A percentile compares a stretch with the other conserved stretches of the same genome.
Evolutionary conservation across 2,329 filamentous ascomycete genomes (phyloP).

Genomic region (Geosmithia flava): DNA sequence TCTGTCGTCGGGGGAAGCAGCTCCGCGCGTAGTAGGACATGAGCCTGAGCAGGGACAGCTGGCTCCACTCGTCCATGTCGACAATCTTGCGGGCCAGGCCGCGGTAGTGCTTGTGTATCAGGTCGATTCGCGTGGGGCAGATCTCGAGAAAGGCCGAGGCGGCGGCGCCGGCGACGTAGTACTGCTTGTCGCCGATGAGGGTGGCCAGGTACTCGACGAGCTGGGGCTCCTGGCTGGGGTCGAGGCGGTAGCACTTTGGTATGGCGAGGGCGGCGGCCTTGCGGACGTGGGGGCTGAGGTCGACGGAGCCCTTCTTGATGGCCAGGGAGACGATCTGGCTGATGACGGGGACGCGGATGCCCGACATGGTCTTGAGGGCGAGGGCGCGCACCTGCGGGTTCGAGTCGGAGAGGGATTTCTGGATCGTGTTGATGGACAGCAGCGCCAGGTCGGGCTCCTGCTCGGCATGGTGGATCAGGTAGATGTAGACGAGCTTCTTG

Average conservation of each 20-base stretch:
- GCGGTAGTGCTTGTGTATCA: constrained; percentile 86
- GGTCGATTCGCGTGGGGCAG: constrained; percentile 74
- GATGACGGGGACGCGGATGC: constrained; percentile 93
- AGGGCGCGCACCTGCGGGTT: constrained; percentile 86
- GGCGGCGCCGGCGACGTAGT: constrained; percentile 91
- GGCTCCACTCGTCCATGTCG: constrained; percentile 99
- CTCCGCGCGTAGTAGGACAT: constrained; percentile 76
- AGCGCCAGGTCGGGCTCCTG: constrained; percentile 90
- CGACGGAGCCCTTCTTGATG: constrained; percentile 84
- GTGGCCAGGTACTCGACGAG: constrained; percentile 69
- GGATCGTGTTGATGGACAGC: constrained; percentile 96
- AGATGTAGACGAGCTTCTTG: constrained; percentile 98
- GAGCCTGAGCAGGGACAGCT: constrained; percentile 69
- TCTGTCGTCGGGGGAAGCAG: constrained; percentile 65
- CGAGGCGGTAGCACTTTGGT: constrained; percentile 87
- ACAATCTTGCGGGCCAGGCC: constrained; percentile 78
- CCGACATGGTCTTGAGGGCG: constrained; percentile 91
- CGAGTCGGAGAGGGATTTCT: constrained; percentile 88
- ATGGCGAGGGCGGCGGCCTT: constrained; percentile 89
- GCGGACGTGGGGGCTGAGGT: constrained; percentile 90
- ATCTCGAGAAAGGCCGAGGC: constrained; percentile 82
- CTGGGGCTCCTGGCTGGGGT: constrained; percentile 75
- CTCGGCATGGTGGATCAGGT: constrained; percentile 92
- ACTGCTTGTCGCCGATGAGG: constrained; percentile 81
- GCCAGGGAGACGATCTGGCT: constrained; percentile 93